Base-by-base conservation (phyloP, 768 basidiomycete genomes). In the Collybiopsis confluens region DNA sequence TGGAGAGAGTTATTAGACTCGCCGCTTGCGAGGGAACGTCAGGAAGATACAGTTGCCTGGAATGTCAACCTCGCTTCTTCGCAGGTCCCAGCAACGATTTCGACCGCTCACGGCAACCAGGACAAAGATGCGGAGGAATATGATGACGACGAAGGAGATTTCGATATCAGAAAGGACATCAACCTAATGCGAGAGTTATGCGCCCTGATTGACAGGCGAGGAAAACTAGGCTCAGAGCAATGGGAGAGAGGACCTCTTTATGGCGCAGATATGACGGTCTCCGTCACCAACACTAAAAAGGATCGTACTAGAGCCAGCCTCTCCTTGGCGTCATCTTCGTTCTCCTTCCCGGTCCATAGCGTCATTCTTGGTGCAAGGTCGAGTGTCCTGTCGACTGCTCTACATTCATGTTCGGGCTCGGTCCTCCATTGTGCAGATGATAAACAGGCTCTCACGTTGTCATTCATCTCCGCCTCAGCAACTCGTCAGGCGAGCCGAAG, bases 241-340 rank as follows among this genome's bases (percentile, higher is more conserved):
- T 53, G 40, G 51, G 61, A 58, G 8, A 47, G 54, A 1, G 61
- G 59, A 23, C 59, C 70, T 26, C 67, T 68, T 1, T 68, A 81
- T 53, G 89, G 86, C 2, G 86, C 89, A 1, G 90, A 95, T 62
- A 57, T 87, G 1, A 54, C 79, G 41, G 63, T 91, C 1, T 70
- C 76, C 24, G 64, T 83, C 13, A 6, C 35, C 30, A 37, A 38
- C 26, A 18, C 38, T 3, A 52, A 41, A 26, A 52, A 52, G 26
- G 24, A 24, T 43, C 37, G 41, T 18, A 35, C 24, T 21, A 41
- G 30, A 52, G 13, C 18, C 30, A 52, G 26, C 21, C 15, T 21
- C 10, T 24, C 23, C 7, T 48, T 35, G 2, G 11, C 11, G 11
- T 24, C 47, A 11, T 13, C 20, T 7, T 21, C 7, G 26, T 27